A percentile compares a stretch with the other conserved stretches of the same genome.
Conservation (phyloP, 1,284 basidiomycete genomes). For the Clitocybe nebularis region DNA sequence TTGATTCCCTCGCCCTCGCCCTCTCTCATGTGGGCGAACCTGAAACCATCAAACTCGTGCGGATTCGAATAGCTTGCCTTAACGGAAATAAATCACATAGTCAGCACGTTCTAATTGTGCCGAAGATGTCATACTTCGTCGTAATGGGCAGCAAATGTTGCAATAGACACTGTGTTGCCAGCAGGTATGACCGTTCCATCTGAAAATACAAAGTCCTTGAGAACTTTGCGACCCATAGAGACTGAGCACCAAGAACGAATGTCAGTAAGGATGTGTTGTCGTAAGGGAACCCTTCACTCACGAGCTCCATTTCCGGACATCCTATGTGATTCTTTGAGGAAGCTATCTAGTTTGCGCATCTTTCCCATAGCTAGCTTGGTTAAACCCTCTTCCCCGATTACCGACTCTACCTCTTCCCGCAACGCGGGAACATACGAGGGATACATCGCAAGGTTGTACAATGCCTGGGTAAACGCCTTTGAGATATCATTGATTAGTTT, state of each 20-base stretch:
- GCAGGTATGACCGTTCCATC: constrained; percentile 35
- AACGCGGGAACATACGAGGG: constrained; percentile 38
- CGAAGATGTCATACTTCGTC: constrained; percentile 18
- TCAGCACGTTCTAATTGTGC: too few species aligned
- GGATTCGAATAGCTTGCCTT: constrained; percentile 25
- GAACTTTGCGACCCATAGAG: constrained; percentile 25
- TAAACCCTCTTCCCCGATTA: constrained; percentile 38
- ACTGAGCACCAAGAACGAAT: constrained; percentile 19
- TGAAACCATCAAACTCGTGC: constrained; percentile 30
- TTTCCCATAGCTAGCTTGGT: constrained; percentile 38
- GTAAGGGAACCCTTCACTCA: constrained; percentile 12
- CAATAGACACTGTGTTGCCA: constrained; percentile 26
- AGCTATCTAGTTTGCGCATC: constrained; percentile 47
- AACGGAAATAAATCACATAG: too few species aligned
- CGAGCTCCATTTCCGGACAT: constrained; percentile 26
- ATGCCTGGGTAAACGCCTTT: constrained; percentile 27
- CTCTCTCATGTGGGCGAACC: constrained; percentile 30
- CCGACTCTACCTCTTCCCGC: constrained; percentile 39
- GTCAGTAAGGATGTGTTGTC: neutral
- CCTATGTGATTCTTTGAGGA: constrained; percentile 43
- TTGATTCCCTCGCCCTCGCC: constrained; percentile 25
- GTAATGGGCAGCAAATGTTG: constrained; percentile 25
- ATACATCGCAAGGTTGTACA: constrained; percentile 38
- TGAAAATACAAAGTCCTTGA: constrained; percentile 34
- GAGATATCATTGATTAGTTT: neutral